Evolutionary conservation across 2,329 filamentous ascomycete species (phyloP).

Genomic region (Aspergillus sp.): DNA sequence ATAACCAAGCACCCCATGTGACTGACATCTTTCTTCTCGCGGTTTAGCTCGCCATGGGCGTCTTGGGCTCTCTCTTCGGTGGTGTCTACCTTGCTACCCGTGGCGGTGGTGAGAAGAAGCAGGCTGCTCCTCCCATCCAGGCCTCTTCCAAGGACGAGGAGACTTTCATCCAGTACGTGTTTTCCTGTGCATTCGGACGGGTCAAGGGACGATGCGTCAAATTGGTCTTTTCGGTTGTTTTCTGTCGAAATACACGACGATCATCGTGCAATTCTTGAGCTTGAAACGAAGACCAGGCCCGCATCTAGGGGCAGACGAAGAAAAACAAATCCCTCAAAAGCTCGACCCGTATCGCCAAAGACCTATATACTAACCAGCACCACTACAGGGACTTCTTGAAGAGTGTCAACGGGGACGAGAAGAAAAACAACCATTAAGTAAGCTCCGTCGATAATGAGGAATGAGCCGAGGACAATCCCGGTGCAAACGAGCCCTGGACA

Average conservation of each 20-base stretch:
- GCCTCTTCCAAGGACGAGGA: slow-evolving; percentile 67
- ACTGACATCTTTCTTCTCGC: slow-evolving; percentile 15
- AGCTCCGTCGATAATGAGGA: slow-evolving; percentile 6
- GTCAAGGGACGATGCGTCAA: not conserved
- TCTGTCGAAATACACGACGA: not conserved
- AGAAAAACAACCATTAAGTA: slow-evolving; percentile 44
- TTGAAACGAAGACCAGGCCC: not conserved
- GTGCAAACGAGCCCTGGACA: not conserved
- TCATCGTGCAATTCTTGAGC: not conserved
- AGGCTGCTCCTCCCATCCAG: slow-evolving; percentile 59
- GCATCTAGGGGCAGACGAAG: not conserved
- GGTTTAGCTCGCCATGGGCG: slow-evolving; percentile 60
- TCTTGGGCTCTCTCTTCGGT: slow-evolving; percentile 51
- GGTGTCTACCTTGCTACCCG: slow-evolving; percentile 47
- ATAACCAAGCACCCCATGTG: slow-evolving; percentile 8
- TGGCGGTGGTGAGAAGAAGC: slow-evolving; percentile 45
- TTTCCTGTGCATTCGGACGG: not conserved
- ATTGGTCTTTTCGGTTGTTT: not conserved
- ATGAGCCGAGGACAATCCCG: slow-evolving; percentile 10
- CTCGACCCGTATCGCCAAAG: not conserved
- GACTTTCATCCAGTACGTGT: slow-evolving; percentile 65
- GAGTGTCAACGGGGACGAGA: slow-evolving; percentile 48
- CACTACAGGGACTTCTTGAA: slow-evolving; percentile 51
- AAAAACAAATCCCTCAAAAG: not conserved
- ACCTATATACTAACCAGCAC: not conserved